phyloP scores from a whole-genome alignment of 768 basidiomycete genomes.

The Leccinum longicurvipes region DNA sequence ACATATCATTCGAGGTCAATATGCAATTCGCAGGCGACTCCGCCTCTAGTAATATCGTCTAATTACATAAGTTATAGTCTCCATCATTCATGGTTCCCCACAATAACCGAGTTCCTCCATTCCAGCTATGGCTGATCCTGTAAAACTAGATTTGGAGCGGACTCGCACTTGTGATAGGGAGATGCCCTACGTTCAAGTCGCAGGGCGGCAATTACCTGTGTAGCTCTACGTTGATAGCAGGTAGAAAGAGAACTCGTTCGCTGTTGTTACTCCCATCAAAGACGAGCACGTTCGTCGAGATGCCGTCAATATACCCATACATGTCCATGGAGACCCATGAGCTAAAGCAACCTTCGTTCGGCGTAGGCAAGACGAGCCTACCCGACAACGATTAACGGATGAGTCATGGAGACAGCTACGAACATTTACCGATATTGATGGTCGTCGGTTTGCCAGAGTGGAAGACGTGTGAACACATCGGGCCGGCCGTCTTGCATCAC shows the following conservation, averaged over 20 bases:
- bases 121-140: not conserved
- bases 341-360: conserved; percentile 19
- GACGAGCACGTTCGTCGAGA: conserved; percentile 19
- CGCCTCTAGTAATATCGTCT: not conserved
- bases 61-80: not conserved
- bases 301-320: conserved; percentile 25
- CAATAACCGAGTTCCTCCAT: too few species aligned
- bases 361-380: conserved; percentile 16
- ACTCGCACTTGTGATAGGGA: not conserved
- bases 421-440: conserved; percentile 36
- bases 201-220: conserved; percentile 1
- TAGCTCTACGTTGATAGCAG: conserved; percentile 11
- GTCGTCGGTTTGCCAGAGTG: conserved; percentile 37
- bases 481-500: conserved; percentile 25
- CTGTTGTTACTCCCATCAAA: not conserved
- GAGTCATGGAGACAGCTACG: not conserved
- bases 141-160: not conserved
- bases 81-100: not conserved
- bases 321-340: conserved; percentile 20
- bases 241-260: conserved; percentile 11
- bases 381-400: not conserved
- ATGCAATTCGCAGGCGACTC: not conserved
- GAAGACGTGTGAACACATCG: conserved; percentile 5
- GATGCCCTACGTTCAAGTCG: not conserved
- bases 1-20: not conserved